phyloP scores from a whole-genome alignment of 2,329 filamentous ascomycete genomes.

The Nemania diffusa region DNA sequence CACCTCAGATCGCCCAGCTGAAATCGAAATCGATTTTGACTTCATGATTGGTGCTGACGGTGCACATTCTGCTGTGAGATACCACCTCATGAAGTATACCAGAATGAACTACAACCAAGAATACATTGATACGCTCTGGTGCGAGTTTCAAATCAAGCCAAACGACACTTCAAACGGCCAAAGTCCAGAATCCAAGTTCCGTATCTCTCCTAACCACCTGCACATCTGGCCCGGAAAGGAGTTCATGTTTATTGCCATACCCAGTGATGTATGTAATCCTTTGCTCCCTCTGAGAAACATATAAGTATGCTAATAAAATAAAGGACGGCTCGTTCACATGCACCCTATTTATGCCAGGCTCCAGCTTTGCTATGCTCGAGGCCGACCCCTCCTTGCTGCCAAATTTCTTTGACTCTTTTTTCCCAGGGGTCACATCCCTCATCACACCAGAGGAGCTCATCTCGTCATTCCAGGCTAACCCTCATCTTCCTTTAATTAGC shows the following conservation, averaged over 20 bases:
- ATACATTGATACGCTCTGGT: slow-evolving; percentile 98
- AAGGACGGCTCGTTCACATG: slow-evolving; percentile 93
- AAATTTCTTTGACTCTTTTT: slow-evolving; percentile 82
- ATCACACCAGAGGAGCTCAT: slow-evolving; percentile 75
- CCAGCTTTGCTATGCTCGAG: slow-evolving; percentile 75
- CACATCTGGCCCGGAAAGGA: slow-evolving; percentile 97
- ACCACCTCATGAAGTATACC: slow-evolving; percentile 95
- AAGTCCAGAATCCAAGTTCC: slow-evolving; percentile 64
- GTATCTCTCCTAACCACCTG: slow-evolving; percentile 89
- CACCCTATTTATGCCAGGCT: slow-evolving; percentile 86
- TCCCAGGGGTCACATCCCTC: slow-evolving; percentile 83
- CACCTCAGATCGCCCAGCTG: slow-evolving; percentile 62
- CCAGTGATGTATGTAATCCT: slow-evolving; percentile 64
- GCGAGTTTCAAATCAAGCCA: slow-evolving; percentile 86
- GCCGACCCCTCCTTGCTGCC: slow-evolving; percentile 68
- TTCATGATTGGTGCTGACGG: slow-evolving; percentile 95
- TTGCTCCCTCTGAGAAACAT: not conserved
- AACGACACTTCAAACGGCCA: slow-evolving; percentile 45
- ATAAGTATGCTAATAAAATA: slow-evolving; percentile 30
- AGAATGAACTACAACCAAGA: slow-evolving; percentile 91
- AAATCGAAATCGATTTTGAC: slow-evolving; percentile 89
- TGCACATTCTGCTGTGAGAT: slow-evolving; percentile 89
- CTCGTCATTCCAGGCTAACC: slow-evolving; percentile 81
- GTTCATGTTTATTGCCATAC: slow-evolving; percentile 99
- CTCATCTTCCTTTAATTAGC: slow-evolving; percentile 90